Evolutionary conservation across 2,329 filamentous ascomycete species (phyloP).

Genomic region (Colletotrichum cuscutae): DNA sequence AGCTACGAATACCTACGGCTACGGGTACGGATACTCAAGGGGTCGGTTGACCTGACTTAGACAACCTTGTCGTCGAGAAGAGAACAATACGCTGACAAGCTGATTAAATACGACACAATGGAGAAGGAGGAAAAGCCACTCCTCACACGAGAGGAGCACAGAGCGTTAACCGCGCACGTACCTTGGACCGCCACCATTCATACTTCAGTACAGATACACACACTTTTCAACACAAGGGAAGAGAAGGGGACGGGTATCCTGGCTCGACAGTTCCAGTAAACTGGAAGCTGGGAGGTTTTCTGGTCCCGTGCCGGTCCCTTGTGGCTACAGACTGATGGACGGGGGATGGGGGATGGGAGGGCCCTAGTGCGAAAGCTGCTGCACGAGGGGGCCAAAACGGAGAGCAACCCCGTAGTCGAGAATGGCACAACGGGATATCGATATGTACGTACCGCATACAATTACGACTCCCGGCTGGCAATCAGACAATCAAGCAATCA

Average conservation of each 20-base stretch:
- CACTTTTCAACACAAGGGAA: neutral
- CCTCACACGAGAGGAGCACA: neutral
- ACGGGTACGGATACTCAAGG: neutral
- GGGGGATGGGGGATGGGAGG: neutral
- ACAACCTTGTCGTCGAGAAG: neutral
- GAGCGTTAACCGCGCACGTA: neutral
- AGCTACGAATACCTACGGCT: neutral
- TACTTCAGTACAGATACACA: neutral
- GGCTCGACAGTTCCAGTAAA: constrained; percentile 8
- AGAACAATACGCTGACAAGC: neutral
- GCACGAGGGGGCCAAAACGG: constrained; percentile 25
- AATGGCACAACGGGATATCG: neutral
- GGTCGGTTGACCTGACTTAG: neutral
- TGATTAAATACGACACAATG: neutral
- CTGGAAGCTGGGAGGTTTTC: constrained; percentile 17
- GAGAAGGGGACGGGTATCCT: constrained; percentile 2
- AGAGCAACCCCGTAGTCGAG: constrained; percentile 5
- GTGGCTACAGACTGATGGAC: neutral
- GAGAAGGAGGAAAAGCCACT: neutral
- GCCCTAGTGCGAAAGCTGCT: constrained; percentile 1
- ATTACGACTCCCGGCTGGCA: constrained; percentile 25
- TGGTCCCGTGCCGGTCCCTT: neutral
- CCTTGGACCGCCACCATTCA: neutral
- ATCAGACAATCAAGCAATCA: constrained; percentile 15
- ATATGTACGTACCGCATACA: neutral